Evolutionary conservation across 2,329 filamentous ascomycete species (phyloP), one percentile per base, ranked within the genome.

Genomic region (Xylariomycetidae sp.): DNA sequence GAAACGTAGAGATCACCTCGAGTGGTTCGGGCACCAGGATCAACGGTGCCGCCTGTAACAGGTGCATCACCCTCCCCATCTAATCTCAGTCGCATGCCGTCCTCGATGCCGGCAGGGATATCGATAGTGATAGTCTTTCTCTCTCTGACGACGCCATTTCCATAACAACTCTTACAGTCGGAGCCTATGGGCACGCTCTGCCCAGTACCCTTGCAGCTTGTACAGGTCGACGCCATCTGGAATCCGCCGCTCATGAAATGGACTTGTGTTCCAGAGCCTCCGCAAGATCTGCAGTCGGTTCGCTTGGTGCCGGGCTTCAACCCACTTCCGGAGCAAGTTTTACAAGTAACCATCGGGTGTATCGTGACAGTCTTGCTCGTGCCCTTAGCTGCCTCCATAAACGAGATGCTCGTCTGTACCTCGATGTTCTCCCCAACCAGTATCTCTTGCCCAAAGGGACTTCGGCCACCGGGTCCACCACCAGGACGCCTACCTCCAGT

Each of bases 371-470:
- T 84, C 64, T 95, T 94, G 53, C 71, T 81, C 6, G 84, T 82
- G 22, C 92, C 92, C 62, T 94, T 95, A 8, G 92, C 92, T 6
- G 92, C 88, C 56, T 98, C 92, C 80, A 92, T 85, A 61, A 98
- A 98, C 0, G 85, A 88, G 49, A 98, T 90, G 57, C 78, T 92
- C 31, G 87, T 81, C 62, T 95, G 88, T 16, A 96, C 85, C 59
- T 97, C 90, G 51, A 98, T 95, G 58, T 94, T 88, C 44, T 97
- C 88, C 40, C 92, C 92, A n/a, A 95, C 83, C 48, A 94, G 58
- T 14, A 94, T 78, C 57, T 94, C 83, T 50, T 88, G 67, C 47
- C 70, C 77, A 55, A 92, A 92, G 9, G 85, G 82, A 34, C 74
- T 80, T 23, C 75, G 70, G n/a, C 70, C 64, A 16, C 70, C 67